Conservation (phyloP, 164 flowering plant genomes). For the Akebia trifoliata region DNA sequence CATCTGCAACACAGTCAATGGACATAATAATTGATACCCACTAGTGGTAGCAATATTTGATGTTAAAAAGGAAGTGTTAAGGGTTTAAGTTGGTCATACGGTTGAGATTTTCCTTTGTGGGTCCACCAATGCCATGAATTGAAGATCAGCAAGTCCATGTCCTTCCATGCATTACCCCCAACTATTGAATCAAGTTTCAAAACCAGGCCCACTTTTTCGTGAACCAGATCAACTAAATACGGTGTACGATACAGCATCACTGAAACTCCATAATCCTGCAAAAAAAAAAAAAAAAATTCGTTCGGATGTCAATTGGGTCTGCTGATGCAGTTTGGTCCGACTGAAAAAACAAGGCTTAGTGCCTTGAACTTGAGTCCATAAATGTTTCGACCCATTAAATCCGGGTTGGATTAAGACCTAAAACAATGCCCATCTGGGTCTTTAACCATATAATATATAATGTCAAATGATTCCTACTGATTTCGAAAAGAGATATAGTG, state of each 20-base stretch:
- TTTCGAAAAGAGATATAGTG: too few relatives aligned
- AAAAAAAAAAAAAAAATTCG: not conserved
- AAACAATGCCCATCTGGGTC: too few relatives aligned
- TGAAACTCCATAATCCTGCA: conserved; percentile 20
- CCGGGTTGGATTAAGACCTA: too few relatives aligned
- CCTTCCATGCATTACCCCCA: conserved; percentile 17
- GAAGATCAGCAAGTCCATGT: conserved; percentile 19
- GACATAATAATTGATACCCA: not conserved
- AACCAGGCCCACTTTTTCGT: conserved; percentile 14
- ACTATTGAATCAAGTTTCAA: conserved; percentile 18
- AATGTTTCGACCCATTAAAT: too few relatives aligned
- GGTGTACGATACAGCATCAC: conserved; percentile 14
- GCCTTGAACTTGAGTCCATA: too few relatives aligned
- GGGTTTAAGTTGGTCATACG: not conserved
- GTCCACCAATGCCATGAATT: conserved; percentile 25
- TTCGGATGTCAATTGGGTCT: too few relatives aligned
- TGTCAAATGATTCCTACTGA: too few relatives aligned
- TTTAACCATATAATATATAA: too few relatives aligned
- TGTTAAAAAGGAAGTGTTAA: too few relatives aligned
- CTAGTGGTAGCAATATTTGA: too few relatives aligned
- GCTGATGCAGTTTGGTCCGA: too few relatives aligned
- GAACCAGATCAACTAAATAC: conserved; percentile 22
- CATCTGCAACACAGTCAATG: conserved; percentile 39
- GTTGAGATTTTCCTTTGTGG: conserved; percentile 16
- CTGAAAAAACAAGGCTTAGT: too few relatives aligned